Conservation (phyloP, 257 asterid genomes). For the Rubia yunnanensis region DNA sequence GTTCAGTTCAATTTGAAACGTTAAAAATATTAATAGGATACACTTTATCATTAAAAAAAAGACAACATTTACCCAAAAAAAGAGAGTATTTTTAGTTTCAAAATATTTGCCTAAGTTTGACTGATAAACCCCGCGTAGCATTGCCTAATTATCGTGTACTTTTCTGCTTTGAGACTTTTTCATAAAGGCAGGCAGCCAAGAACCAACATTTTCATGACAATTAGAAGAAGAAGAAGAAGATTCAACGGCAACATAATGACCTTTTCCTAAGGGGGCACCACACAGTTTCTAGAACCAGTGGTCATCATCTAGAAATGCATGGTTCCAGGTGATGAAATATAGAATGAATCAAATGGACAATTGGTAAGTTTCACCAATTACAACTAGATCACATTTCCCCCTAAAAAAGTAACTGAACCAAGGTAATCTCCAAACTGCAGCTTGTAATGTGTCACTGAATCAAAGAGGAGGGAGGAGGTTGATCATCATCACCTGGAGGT, state of each 20-base stretch:
- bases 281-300: neutral
- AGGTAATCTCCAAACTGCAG: neutral
- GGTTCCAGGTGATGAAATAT: constrained; percentile 21
- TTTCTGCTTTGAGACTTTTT: neutral
- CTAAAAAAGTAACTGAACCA: neutral
- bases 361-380: constrained; percentile 14
- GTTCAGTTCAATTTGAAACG: too few species aligned
- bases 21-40: too few species aligned
- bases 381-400: constrained; percentile 9
- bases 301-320: constrained; percentile 12
- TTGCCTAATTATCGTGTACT: too few species aligned
- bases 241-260: neutral
- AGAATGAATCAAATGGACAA: constrained; percentile 50
- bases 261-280: neutral
- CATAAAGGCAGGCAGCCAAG: too few species aligned
- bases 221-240: neutral
- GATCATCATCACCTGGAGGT: neutral
- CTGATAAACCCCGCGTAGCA: neutral
- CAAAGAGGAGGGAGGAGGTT: constrained; percentile 11
- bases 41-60: too few species aligned
- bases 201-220: too few species aligned
- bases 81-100: too few species aligned
- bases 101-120: neutral
- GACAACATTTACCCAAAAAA: too few species aligned
- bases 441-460: constrained; percentile 15